A percentile compares a stretch with the other conserved stretches of the same genome.
These are phyloP conservation scores for Dioszegia hungarica DNA, from an alignment of 768 basidiomycete genomes.

Conservation along the genomic window DNA sequence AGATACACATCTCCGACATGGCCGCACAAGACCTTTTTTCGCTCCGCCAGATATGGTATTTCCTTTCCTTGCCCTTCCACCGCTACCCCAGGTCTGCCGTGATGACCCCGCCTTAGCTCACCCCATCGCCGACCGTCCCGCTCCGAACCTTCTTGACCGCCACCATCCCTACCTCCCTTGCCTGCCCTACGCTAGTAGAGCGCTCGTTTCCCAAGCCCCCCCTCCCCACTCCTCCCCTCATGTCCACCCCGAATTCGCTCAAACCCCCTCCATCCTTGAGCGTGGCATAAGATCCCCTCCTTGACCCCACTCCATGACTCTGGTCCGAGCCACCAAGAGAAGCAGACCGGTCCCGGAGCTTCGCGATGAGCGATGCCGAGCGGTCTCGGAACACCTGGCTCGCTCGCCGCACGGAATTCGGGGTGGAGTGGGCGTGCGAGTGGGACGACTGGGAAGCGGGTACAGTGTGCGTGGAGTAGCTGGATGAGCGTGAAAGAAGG, in stretches of 20 bases:
- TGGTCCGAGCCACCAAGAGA: neutral
- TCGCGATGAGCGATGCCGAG: neutral
- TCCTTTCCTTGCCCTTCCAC: too few relatives aligned
- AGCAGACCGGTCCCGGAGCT: neutral
- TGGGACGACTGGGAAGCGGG: neutral
- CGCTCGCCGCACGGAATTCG: neutral
- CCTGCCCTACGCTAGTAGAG: conserved; percentile 6
- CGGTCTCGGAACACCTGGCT: neutral
- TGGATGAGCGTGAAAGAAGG: neutral
- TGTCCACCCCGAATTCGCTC: neutral
- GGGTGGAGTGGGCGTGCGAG: neutral
- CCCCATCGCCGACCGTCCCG: neutral
- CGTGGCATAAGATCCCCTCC: neutral
- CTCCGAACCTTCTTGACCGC: neutral
- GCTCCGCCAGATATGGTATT: neutral
- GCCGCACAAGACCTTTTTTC: too few relatives aligned
- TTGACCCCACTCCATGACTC: neutral
- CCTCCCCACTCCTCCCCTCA: neutral
- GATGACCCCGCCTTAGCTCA: neutral
- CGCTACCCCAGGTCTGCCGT: too few relatives aligned
- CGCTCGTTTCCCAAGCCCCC: conserved; percentile 1
- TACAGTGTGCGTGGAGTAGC: neutral
- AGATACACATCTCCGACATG: too few relatives aligned
- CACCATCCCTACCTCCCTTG: neutral
- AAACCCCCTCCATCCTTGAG: neutral